Base-by-base conservation (phyloP, 176 grass and related monocot species). In the Lolium multiflorum region DNA sequence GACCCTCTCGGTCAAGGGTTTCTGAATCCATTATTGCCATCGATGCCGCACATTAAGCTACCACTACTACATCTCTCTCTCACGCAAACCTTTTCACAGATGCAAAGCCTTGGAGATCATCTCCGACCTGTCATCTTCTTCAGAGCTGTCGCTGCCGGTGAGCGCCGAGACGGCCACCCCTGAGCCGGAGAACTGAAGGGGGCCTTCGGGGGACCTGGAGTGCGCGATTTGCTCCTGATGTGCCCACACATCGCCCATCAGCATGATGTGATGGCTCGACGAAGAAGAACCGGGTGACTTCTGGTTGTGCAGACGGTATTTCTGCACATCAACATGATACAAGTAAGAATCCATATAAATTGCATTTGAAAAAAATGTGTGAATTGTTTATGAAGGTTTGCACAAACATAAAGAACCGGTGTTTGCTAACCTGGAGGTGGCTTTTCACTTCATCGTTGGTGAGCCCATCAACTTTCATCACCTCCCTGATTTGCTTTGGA, bases 361-460 rank as follows among this genome's bases (percentile, higher is more conserved):
- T 44, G 5, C 41, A 44, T 44, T 5, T 44, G 41, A 35, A 35
- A 35, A 35, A 35, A 3, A 28, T 28, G 7, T 49, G 52, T 39
- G 1, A 49, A 64, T 2, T 88, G 43, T 46, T 56, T 16, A 6
- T 0, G 1, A 26, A 70, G 24, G 22, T 12, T 24, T 68, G 2
- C 2, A 87, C 9, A 72, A 16, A 14, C 21, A 4, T 17, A 6
- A 12, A 11, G 5, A 7, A 83, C 1, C 6, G 50, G 48, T 66
- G 13, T 0, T 66, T 84, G 44, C 77, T 90, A 44, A 96, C 97
- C 92, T 99, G 97, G 83, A 99, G 94, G 88, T 99, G 97, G 90
- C 97, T 99, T 87, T 99, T 99, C 80, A 99, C 97, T 93, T 99
- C 97, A 75, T 99, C 97, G 52, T 99, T 99, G 46, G 97, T 97